Evolutionary conservation across 352 stramenopile genomes (phyloP).

Genomic region (Phytophthora meadii): DNA sequence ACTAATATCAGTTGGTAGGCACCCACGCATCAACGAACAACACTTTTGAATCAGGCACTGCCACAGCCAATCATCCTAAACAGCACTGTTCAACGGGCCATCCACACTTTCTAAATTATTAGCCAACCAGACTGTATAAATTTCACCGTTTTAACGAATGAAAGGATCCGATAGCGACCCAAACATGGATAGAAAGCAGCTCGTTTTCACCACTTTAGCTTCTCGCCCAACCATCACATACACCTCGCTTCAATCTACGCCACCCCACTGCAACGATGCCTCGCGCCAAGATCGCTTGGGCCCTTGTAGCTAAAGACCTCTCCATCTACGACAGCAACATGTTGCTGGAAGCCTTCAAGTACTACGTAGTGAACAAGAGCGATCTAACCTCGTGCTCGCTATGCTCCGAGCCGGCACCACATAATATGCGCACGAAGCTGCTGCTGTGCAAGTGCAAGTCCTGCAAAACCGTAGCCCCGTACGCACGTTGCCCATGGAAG

Average conservation of each 20-base stretch:
- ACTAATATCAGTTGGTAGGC: neutral
- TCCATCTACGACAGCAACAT: conserved; percentile 6
- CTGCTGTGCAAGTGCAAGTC: neutral
- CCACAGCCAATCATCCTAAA: neutral
- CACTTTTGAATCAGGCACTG: too few species aligned
- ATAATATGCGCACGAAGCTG: neutral
- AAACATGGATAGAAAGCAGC: too few species aligned
- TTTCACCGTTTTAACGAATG: too few species aligned
- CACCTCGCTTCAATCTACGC: neutral
- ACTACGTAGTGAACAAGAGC: conserved; percentile 2
- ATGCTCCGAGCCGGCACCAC: neutral
- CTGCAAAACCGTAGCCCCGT: neutral
- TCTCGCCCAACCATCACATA: neutral
- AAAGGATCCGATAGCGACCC: too few species aligned
- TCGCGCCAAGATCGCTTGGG: neutral
- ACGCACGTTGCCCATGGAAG: conserved; percentile 8
- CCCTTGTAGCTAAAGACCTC: conserved; percentile 9
- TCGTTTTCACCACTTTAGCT: neutral
- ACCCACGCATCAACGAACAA: neutral
- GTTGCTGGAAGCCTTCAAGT: conserved; percentile 6
- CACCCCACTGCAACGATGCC: neutral
- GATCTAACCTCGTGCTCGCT: conserved; percentile 6
- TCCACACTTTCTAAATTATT: too few species aligned
- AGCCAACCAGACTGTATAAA: too few species aligned
- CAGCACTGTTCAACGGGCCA: neutral